Evolutionary conservation across 192 early-diverging fungal genomes (phyloP), one percentile per base, ranked within the genome.

Genomic region (Coemansia sp.): DNA sequence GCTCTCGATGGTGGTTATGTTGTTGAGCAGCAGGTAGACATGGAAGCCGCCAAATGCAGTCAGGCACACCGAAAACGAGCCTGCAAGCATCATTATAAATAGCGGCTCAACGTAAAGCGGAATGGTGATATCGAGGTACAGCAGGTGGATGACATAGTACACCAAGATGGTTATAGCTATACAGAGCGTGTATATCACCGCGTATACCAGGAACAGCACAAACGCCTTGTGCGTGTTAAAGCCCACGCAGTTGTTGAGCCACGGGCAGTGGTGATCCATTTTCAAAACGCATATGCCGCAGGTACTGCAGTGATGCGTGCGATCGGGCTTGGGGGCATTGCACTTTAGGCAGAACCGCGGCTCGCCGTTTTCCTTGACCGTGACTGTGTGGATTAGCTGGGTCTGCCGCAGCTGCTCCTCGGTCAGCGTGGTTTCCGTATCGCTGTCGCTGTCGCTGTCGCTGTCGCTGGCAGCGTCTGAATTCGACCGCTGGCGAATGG

Each of bases 201-300:
- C 6, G 51, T 75, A 76, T 12, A 37, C 18, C 4, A 81, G 28
- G 30, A 91, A 91, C 55, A 91, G 67, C 15, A 90, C 11, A 57
- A 91, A 91, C 18, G 83, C 82, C 51, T 88, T 82, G 50, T 91
- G 88, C 52, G 87, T 91, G 21, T 68, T 82, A 60, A 85, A 84
- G 2, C 89, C 89, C 26, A 91, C 86, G 51, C 88, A 89, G 60
- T 88, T 88, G 54, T 87, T 85, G 60, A 91, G 83, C 89, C 89
- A 91, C 10, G 88, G 88, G 30, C 89, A 86, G 58, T 88, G 83
- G 61, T 91, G 89, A 64, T 91, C 89, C 57, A 89, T 88, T 57
- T 80, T 83, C 47, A 91, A 59, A n/a, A 91, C 87, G 53, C 89
- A 91, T 16, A 63, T 51, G 40, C 82, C 83, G 60, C 88, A 89